Evolutionary conservation across 78 protist species (phyloP).

Genomic region (Dictyostelium brefeldianum): DNA sequence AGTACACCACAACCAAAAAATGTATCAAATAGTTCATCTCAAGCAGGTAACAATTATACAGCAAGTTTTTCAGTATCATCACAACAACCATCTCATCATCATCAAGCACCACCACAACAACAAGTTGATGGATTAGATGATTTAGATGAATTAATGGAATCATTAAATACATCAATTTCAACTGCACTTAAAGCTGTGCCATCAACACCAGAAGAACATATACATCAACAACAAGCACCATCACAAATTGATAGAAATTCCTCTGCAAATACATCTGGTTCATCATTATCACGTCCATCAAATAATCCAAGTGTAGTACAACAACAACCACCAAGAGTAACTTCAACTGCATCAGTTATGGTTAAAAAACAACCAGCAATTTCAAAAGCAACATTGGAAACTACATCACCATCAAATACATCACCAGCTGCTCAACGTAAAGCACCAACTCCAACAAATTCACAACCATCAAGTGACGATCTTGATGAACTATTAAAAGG

Average conservation of each 20-base stretch:
- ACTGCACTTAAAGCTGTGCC: slow-evolving; percentile 44
- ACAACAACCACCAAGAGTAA: not conserved
- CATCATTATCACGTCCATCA: slow-evolving; percentile 17
- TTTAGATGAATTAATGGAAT: slow-evolving; percentile 84
- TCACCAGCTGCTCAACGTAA: not conserved
- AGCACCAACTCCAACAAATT: not conserved
- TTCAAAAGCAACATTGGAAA: slow-evolving; percentile 61
- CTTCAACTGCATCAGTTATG: slow-evolving; percentile 46
- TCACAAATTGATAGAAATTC: not conserved
- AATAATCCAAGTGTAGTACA: slow-evolving; percentile 18
- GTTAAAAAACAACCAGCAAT: slow-evolving; percentile 26
- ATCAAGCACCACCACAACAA: not conserved
- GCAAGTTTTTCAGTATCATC: slow-evolving; percentile 24
- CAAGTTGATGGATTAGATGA: slow-evolving; percentile 24
- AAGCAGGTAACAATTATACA: no score
- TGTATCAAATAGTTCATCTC: not conserved
- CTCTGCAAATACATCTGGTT: slow-evolving; percentile 14
- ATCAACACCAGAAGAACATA: slow-evolving; percentile 44
- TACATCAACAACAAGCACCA: slow-evolving; percentile 25
- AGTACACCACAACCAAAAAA: slow-evolving; percentile 5
- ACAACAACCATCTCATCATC: not conserved
- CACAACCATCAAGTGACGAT: slow-evolving; percentile 49
- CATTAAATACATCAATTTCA: slow-evolving; percentile 42
- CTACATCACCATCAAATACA: not conserved
- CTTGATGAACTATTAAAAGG: slow-evolving; percentile 67